Conservation (phyloP, 208 protist species). For the Giardia muris region DNA sequence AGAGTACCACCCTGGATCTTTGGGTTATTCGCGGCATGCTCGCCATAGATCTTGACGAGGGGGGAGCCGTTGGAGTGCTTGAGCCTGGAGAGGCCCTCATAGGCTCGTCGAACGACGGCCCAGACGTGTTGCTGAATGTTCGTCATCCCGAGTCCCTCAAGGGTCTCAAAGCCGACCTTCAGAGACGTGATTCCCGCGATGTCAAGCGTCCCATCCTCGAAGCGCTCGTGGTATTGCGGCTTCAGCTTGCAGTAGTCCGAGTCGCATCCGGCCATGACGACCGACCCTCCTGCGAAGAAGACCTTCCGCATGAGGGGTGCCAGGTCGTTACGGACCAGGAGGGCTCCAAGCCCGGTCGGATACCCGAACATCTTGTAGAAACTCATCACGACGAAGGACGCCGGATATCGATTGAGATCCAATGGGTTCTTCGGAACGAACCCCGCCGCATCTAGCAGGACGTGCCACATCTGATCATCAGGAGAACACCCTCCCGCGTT, state of each 20-base stretch:
- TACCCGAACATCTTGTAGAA: constrained; percentile 48
- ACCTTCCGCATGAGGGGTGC: constrained; percentile 18
- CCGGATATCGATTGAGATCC: constrained; percentile 29
- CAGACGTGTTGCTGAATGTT: constrained; percentile 35
- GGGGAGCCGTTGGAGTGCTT: constrained; percentile 33
- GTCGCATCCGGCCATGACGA: constrained; percentile 33
- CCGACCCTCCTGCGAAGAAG: constrained; percentile 40
- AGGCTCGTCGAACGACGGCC: not conserved
- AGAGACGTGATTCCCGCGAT: constrained; percentile 25
- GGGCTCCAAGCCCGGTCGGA: constrained; percentile 41
- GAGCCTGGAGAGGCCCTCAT: not conserved
- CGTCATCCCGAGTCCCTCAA: constrained; percentile 26
- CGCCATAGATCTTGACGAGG: constrained; percentile 38
- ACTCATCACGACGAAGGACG: constrained; percentile 37
- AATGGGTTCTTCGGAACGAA: constrained; percentile 42
- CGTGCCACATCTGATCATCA: constrained; percentile 38
- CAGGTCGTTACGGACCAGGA: constrained; percentile 33
- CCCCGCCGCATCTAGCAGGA: constrained; percentile 55
- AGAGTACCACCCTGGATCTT: constrained; percentile 38
- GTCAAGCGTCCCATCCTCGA: constrained; percentile 42
- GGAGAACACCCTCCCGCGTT: not conserved
- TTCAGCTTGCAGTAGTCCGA: constrained; percentile 33
- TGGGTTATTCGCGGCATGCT: constrained; percentile 8
- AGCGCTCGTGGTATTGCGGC: not conserved
- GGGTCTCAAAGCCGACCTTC: constrained; percentile 30